These are phyloP conservation scores for Claviceps purpurea DNA, from an alignment of 2,329 filamentous ascomycete species.

Conservation along the genomic window DNA sequence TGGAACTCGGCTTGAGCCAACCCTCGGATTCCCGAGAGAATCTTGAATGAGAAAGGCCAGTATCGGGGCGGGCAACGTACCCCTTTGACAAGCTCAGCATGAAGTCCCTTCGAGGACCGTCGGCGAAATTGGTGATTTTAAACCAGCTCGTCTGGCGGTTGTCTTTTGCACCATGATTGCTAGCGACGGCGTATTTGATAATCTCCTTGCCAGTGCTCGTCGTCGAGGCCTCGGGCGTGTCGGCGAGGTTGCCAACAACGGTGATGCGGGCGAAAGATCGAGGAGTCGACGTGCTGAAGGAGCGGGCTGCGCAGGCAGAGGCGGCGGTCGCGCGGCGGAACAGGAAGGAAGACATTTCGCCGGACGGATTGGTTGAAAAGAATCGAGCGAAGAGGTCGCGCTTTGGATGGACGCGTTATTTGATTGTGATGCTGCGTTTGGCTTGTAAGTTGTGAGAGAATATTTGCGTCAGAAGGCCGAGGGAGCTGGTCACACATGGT, in stretches of 20 bases:
- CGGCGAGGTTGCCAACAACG: slow-evolving; percentile 73
- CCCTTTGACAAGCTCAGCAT: slow-evolving; percentile 69
- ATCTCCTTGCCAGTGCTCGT: slow-evolving; percentile 61
- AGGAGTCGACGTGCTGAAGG: slow-evolving; percentile 61
- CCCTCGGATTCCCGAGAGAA: not conserved
- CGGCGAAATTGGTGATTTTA: slow-evolving; percentile 59
- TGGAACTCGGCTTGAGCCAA: not conserved
- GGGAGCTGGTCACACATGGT: too few relatives aligned
- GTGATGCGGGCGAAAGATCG: slow-evolving; percentile 65
- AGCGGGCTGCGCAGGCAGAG: slow-evolving; percentile 40
- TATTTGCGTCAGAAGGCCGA: too few relatives aligned
- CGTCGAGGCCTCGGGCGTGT: slow-evolving; percentile 59
- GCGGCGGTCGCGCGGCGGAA: slow-evolving; percentile 37
- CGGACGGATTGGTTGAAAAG: not conserved
- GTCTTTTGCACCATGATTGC: slow-evolving; percentile 50
- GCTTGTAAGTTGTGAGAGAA: too few relatives aligned
- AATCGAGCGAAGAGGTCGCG: too few relatives aligned
- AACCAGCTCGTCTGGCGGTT: slow-evolving; percentile 79
- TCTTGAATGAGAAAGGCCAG: not conserved
- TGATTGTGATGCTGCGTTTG: too few relatives aligned
- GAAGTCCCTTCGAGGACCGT: slow-evolving; percentile 58
- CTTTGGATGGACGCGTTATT: too few relatives aligned
- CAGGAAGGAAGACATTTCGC: slow-evolving; percentile 33
- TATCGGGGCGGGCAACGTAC: slow-evolving; percentile 38
- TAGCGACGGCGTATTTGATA: slow-evolving; percentile 65